Evolutionary conservation across 768 basidiomycete species (phyloP).

Genomic region (Termitomyces sp.): DNA sequence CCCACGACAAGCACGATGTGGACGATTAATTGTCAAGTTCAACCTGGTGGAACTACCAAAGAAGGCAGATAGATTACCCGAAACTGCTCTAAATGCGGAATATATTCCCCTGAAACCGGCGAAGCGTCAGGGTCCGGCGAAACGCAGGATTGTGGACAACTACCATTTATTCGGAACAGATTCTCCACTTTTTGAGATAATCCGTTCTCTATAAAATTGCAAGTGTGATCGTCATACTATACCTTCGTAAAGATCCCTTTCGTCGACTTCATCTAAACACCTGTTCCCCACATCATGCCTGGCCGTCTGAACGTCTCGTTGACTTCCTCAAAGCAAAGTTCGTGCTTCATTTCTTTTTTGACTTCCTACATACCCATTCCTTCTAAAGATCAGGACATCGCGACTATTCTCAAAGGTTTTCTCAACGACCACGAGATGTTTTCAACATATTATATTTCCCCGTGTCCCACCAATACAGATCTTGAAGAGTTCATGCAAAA

Average conservation of each 20-base stretch:
- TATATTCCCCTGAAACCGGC: no score
- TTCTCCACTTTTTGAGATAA: background rate
- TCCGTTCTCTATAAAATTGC: background rate
- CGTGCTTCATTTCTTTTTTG: background rate
- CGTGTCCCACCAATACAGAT: conserved; percentile 2
- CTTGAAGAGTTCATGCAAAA: conserved; percentile 11
- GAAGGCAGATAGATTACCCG: no score
- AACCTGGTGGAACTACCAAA: no score
- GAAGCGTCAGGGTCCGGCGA: no score
- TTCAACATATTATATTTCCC: background rate
- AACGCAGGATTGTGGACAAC: background rate
- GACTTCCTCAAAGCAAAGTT: background rate
- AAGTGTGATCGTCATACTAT: background rate
- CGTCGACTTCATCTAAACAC: background rate
- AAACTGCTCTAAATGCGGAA: no score
- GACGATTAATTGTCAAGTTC: no score
- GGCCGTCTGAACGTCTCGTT: background rate
- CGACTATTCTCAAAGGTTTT: conserved; percentile 1
- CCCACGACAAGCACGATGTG: no score
- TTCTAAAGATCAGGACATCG: background rate
- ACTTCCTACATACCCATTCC: background rate
- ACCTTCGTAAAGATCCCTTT: background rate
- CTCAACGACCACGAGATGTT: conserved; percentile 1
- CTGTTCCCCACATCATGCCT: background rate
- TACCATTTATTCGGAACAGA: background rate